Percentiles rank a stretch among this genome's conserved stretches.
phyloP scores from a whole-genome alignment of 345 rosid genomes.

The Brassica juncea region DNA sequence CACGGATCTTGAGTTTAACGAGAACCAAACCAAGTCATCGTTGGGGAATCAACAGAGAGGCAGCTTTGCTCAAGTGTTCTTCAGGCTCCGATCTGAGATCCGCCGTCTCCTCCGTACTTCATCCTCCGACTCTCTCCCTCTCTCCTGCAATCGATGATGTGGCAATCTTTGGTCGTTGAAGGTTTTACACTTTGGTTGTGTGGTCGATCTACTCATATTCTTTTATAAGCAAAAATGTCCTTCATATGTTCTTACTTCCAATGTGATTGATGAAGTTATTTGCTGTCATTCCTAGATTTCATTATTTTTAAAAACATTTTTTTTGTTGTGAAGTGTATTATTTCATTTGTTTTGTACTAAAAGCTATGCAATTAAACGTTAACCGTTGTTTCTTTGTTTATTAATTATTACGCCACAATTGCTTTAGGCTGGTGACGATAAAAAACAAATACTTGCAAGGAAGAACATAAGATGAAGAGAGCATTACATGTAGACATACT shows the following conservation, averaged over 20 bases:
- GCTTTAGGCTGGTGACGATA: background rate
- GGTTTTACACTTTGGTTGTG: slow-evolving; percentile 4
- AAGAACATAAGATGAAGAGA: background rate
- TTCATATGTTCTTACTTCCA: background rate
- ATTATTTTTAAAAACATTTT: background rate
- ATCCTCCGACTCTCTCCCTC: slow-evolving; percentile 36
- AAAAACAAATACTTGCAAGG: background rate
- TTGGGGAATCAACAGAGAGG: slow-evolving; percentile 48
- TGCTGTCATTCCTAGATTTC: background rate
- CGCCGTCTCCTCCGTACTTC: slow-evolving; percentile 51
- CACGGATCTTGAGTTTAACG: slow-evolving; percentile 77
- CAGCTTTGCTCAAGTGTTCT: slow-evolving; percentile 43
- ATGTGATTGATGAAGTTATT: slow-evolving; percentile 14
- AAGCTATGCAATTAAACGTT: background rate
- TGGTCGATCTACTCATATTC: background rate
- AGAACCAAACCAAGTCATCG: slow-evolving; percentile 48
- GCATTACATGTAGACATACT: too few relatives aligned
- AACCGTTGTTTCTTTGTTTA: background rate
- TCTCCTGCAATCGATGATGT: slow-evolving; percentile 24
- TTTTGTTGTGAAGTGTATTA: background rate
- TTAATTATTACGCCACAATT: background rate
- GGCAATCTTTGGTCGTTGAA: background rate
- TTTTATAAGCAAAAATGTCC: background rate
- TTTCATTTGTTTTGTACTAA: slow-evolving; percentile 13
- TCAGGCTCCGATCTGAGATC: slow-evolving; percentile 51